These are phyloP conservation scores for Achaetomium macrosporum DNA, from an alignment of 2,329 filamentous ascomycete genomes.

Conservation along the genomic window DNA sequence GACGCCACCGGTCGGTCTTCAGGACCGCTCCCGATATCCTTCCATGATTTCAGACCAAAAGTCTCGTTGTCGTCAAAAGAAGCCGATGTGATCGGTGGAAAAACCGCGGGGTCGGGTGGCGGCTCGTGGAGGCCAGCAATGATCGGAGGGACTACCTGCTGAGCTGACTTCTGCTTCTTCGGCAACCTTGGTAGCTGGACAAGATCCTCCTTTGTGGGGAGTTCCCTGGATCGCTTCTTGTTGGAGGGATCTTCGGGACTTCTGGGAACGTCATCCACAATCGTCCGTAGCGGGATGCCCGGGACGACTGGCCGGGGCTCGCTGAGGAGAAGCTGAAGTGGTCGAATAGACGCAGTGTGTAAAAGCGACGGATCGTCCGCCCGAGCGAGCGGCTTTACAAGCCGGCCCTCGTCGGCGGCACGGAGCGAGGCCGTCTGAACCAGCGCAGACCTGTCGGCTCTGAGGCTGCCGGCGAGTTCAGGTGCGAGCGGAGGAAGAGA, in stretches of 20 bases:
- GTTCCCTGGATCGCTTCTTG: constrained; percentile 49
- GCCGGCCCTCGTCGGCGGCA: constrained; percentile 14
- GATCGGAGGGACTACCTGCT: constrained; percentile 55
- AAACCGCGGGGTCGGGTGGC: constrained; percentile 54
- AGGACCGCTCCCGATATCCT: constrained; percentile 35
- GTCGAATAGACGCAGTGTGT: constrained; percentile 26
- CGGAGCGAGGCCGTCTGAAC: constrained; percentile 27
- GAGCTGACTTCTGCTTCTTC: constrained; percentile 57
- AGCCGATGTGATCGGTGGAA: constrained; percentile 55
- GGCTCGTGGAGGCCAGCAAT: constrained; percentile 60
- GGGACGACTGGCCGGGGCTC: constrained; percentile 35
- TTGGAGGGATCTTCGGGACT: constrained; percentile 39
- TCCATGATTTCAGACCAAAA: constrained; percentile 36
- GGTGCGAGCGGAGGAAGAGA: constrained; percentile 49
- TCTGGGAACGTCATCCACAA: constrained; percentile 41
- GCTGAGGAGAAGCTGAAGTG: constrained; percentile 36
- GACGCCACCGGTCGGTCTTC: constrained; percentile 23
- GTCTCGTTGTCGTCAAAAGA: constrained; percentile 46
- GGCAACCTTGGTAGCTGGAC: constrained; percentile 58
- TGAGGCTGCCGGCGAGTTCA: constrained; percentile 35
- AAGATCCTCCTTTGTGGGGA: constrained; percentile 53
- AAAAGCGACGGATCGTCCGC: constrained; percentile 15
- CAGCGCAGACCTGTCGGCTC: constrained; percentile 33
- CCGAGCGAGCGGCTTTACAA: constrained; percentile 16
- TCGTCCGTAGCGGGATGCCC: constrained; percentile 40